Conservation (phyloP, 2,329 filamentous ascomycete genomes). For the Aspergillus udagawae region DNA sequence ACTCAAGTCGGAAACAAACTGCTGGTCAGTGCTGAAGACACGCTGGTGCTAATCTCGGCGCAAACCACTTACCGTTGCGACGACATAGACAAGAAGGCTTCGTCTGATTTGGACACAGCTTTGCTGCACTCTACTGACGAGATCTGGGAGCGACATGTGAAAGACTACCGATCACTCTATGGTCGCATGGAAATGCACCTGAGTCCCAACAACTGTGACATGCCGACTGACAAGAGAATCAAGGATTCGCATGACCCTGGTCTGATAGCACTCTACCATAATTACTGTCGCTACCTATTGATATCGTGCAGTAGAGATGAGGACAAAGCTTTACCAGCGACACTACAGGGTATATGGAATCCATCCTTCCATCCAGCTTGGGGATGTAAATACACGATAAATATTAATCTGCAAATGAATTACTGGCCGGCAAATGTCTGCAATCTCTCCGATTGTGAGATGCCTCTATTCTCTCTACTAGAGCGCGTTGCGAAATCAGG, state of each 20-base stretch:
- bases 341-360: conserved; percentile 57
- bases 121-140: conserved; percentile 15
- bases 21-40: conserved; percentile 33
- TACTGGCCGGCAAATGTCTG: conserved; percentile 56
- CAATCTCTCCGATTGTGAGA: conserved; percentile 42
- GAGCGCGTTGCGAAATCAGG: conserved; percentile 39
- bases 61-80: conserved; percentile 37
- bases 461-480: conserved; percentile 40
- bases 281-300: conserved; percentile 52
- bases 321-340: conserved; percentile 37
- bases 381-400: conserved; percentile 55
- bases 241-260: conserved; percentile 44
- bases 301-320: conserved; percentile 52
- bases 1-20: conserved; percentile 32
- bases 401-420: conserved; percentile 62
- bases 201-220: conserved; percentile 14
- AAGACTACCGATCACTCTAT: conserved; percentile 33
- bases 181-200: conserved; percentile 28
- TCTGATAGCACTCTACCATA: conserved; percentile 51
- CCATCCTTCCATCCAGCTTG: conserved; percentile 47
- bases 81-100: conserved; percentile 22
- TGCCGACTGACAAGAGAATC: conserved; percentile 30
- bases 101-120: conserved; percentile 25
- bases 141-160: conserved; percentile 27
- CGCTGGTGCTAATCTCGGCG: conserved; percentile 37